Percentiles rank a stretch among this genome's conserved stretches.
Evolutionary conservation across 805 yeast species (phyloP).

Genomic region (Yueomyces sinensis): DNA sequence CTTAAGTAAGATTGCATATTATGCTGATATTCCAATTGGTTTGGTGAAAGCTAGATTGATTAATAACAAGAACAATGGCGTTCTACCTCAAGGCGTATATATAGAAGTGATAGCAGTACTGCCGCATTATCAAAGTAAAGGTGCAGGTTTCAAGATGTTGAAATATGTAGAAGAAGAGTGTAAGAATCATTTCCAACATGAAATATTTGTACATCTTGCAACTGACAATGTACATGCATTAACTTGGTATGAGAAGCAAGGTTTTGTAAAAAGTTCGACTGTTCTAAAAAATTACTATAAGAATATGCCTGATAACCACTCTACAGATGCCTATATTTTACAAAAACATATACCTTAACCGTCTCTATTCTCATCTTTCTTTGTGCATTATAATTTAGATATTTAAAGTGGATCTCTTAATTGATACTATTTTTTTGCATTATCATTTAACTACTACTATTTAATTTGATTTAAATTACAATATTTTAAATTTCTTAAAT

Average conservation of each 20-base stretch:
- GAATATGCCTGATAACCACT: slow-evolving; percentile 5
- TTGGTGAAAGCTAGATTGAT: slow-evolving; percentile 47
- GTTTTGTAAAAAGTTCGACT: slow-evolving; percentile 31
- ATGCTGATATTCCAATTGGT: slow-evolving; percentile 72
- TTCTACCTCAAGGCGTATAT: slow-evolving; percentile 40
- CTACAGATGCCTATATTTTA: slow-evolving; percentile 12
- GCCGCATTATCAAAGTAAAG: slow-evolving; percentile 44
- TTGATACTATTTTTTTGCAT: too few relatives aligned
- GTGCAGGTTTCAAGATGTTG: slow-evolving; percentile 49
- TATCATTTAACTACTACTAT: too few relatives aligned
- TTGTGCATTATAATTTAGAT: too few relatives aligned
- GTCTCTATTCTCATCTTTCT: too few relatives aligned
- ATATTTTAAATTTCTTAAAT: too few relatives aligned
- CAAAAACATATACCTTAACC: too few relatives aligned
- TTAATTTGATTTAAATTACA: too few relatives aligned
- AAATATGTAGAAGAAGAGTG: slow-evolving; percentile 45
- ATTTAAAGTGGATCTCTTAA: too few relatives aligned
- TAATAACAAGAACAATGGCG: slow-evolving; percentile 26
- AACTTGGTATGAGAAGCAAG: slow-evolving; percentile 38
- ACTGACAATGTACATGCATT: slow-evolving; percentile 29
- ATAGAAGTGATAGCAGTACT: slow-evolving; percentile 59
- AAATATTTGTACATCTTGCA: slow-evolving; percentile 40
- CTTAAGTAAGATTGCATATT: slow-evolving; percentile 33
- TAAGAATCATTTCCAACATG: slow-evolving; percentile 28
- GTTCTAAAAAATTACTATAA: slow-evolving; percentile 33